Evolutionary conservation across 139 green algal genomes (phyloP).

Genomic region (Chlamydomonas sp.): DNA sequence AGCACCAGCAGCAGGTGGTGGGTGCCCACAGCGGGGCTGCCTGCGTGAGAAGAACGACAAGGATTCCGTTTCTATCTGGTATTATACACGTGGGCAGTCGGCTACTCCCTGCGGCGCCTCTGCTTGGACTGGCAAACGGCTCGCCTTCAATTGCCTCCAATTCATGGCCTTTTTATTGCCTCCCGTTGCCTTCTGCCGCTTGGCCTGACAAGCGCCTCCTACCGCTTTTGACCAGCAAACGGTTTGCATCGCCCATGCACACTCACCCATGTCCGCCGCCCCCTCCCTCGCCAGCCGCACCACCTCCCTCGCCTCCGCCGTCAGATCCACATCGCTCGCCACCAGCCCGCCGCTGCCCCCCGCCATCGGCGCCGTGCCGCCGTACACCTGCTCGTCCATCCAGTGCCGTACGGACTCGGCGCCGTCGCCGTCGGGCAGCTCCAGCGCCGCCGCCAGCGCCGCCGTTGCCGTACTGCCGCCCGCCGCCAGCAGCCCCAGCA

Average conservation of each 20-base stretch:
- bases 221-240: not conserved
- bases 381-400: slow-evolving; percentile 22
- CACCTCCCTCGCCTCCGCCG: not conserved
- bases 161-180: not conserved
- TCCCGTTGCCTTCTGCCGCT: not conserved
- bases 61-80: not conserved
- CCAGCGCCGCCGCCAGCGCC: not conserved
- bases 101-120: too few relatives aligned
- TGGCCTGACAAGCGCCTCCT: too few relatives aligned
- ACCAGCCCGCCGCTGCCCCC: not conserved
- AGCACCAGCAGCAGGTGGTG: slow-evolving; percentile 34
- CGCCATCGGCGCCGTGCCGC: not conserved
- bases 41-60: not conserved
- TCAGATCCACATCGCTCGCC: slow-evolving; percentile 8
- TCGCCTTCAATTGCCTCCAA: too few relatives aligned
- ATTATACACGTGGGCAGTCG: too few relatives aligned
- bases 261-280: slow-evolving; percentile 16
- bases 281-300: not conserved
- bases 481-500: slow-evolving; percentile 13
- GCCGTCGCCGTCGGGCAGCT: slow-evolving; percentile 5
- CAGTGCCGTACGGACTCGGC: slow-evolving; percentile 7
- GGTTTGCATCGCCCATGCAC: too few relatives aligned
- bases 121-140: too few relatives aligned
- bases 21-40: slow-evolving; percentile 6
- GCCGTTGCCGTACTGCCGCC: not conserved